These are phyloP conservation scores for Acephala macrosclerotiorum DNA, from an alignment of 2,329 filamentous ascomycete species.

Conservation along the genomic window DNA sequence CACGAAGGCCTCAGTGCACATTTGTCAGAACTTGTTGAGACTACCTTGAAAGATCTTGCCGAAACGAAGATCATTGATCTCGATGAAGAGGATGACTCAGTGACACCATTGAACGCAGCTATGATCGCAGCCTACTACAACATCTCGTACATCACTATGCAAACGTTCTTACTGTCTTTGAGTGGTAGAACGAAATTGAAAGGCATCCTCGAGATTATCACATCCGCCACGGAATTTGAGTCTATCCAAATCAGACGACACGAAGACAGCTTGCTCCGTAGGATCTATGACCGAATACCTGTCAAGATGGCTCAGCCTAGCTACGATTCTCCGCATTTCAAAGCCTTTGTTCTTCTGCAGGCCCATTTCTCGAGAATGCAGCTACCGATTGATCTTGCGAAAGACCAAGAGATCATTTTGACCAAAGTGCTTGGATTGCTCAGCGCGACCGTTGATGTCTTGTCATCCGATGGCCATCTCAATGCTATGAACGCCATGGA, in stretches of 20 bases:
- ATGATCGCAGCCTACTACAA: constrained; percentile 99
- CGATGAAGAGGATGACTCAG: constrained; percentile 90
- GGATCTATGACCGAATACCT: constrained; percentile 92
- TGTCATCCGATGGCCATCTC: constrained; percentile 93
- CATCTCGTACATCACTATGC: constrained; percentile 99
- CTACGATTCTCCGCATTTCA: constrained; percentile 97
- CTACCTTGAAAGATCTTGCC: constrained; percentile 85
- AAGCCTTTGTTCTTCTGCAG: constrained; percentile 95
- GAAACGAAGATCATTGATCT: constrained; percentile 97
- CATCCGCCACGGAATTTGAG: constrained; percentile 96
- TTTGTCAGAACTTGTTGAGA: constrained; percentile 93
- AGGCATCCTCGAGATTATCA: constrained; percentile 95
- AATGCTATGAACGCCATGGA: constrained; percentile 99
- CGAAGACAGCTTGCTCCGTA: constrained; percentile 85
- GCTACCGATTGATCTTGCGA: constrained; percentile 91
- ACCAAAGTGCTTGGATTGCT: constrained; percentile 86
- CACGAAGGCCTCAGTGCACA: constrained; percentile 94
- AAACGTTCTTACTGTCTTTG: constrained; percentile 93
- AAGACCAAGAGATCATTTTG: constrained; percentile 91
- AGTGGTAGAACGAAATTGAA: constrained; percentile 92
- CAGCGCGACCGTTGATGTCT: constrained; percentile 91
- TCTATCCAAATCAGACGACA: constrained; percentile 92
- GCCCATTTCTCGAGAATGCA: constrained; percentile 98
- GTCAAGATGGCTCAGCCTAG: constrained; percentile 91
- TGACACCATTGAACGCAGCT: constrained; percentile 90